phyloP scores from a whole-genome alignment of 495 filamentous ascomycete genomes.

The Venustampulla echinocandica region DNA sequence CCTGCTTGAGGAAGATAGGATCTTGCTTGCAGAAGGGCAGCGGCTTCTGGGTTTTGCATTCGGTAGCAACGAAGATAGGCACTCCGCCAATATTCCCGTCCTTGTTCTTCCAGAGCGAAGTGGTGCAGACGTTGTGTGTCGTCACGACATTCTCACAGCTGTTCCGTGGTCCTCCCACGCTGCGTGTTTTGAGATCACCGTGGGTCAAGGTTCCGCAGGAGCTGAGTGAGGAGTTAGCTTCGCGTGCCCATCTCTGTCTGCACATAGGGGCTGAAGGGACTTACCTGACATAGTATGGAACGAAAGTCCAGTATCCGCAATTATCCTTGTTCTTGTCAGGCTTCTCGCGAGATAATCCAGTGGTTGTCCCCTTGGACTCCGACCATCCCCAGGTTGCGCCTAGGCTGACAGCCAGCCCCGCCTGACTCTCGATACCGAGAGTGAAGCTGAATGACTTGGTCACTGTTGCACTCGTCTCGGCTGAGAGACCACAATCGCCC shows the following conservation, averaged over 20 bases:
- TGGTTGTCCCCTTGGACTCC: neutral
- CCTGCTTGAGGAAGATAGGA: neutral
- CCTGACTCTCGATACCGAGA: too few species aligned
- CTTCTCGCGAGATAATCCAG: neutral
- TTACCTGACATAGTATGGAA: neutral
- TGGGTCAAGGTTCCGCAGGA: neutral
- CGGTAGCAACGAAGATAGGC: neutral
- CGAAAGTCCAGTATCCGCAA: slow-evolving; percentile 61
- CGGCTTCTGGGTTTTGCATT: neutral
- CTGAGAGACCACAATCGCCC: too few species aligned
- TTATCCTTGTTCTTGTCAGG: slow-evolving; percentile 81
- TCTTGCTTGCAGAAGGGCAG: neutral
- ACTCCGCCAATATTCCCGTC: too few species aligned
- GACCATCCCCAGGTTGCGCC: neutral
- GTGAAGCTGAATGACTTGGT: too few species aligned
- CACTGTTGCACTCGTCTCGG: too few species aligned
- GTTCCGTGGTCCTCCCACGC: neutral
- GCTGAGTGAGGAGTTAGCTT: too few species aligned
- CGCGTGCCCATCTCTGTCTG: too few species aligned
- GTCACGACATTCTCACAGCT: neutral
- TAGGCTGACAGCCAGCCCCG: too few species aligned
- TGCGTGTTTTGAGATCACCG: neutral
- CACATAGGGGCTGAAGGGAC: too few species aligned
- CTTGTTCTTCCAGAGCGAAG: neutral
- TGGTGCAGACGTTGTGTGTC: neutral